Evolutionary conservation across 2,329 filamentous ascomycete genomes (phyloP).

Genomic region (Fusarium sp.): DNA sequence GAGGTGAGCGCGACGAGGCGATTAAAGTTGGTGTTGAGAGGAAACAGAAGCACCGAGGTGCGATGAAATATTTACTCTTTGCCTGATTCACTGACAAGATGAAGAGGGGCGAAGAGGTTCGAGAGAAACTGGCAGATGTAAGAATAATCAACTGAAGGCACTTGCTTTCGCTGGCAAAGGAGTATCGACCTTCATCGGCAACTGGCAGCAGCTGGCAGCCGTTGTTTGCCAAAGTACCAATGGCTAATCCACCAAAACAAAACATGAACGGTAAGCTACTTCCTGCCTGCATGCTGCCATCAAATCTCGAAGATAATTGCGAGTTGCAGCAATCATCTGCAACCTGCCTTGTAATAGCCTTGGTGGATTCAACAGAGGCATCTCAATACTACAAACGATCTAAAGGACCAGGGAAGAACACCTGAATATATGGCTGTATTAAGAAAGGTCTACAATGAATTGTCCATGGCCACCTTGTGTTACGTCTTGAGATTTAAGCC

Average conservation of each 20-base stretch:
- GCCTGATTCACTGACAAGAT: constrained; percentile 17
- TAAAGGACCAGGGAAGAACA: too few species aligned
- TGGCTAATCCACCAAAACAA: neutral
- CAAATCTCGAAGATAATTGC: neutral
- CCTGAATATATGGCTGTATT: too few species aligned
- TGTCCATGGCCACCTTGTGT: too few species aligned
- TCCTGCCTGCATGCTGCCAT: neutral
- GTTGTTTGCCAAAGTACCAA: constrained; percentile 11
- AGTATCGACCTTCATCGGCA: constrained; percentile 5
- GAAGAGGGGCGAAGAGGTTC: neutral
- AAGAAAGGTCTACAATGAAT: too few species aligned
- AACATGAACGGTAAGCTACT: constrained; percentile 1
- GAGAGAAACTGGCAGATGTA: neutral
- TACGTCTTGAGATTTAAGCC: too few species aligned
- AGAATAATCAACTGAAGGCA: neutral
- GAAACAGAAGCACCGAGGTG: neutral
- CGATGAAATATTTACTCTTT: neutral
- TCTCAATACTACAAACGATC: neutral
- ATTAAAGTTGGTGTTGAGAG: neutral
- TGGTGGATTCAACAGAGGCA: neutral
- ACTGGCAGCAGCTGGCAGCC: constrained; percentile 11
- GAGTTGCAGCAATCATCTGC: neutral
- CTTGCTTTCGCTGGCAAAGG: neutral
- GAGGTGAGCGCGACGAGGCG: neutral
- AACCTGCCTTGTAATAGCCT: neutral